Evolutionary conservation across 495 filamentous ascomycete species (phyloP), one percentile per base, ranked within the genome.

Genomic region (Umbilicaria muhlenbergii): DNA sequence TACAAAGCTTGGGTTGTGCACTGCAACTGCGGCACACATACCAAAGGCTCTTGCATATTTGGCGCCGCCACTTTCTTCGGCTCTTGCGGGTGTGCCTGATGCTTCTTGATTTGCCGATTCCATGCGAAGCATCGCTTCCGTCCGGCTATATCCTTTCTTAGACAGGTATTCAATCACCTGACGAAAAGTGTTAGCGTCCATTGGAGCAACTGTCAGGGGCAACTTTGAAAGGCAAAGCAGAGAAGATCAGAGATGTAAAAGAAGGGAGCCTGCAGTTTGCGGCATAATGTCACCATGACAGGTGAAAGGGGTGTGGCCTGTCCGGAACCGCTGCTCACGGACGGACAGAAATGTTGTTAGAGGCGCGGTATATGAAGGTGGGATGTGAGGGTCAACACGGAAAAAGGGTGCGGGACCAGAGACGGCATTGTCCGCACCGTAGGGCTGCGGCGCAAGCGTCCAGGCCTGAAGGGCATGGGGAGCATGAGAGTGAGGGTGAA

Each of bases 131-230:
- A 86, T 87, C 12, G 89, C 84, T 56, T 98, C 91, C 1, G 91
- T 96, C 17, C 81, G 77, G 38, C 73, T 84, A 58, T 95, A 98
- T 1, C 91, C 91, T 55, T 95, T 95, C 62, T 98, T 98, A 39
- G 81, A 75, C 11, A 98, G 66, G 58, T 98, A 98, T 51, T 98
- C 91, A 16, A 94, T 91, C 31, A 98, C 87, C 87, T 92, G 50
- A 19, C 8, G 33, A 35, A 43, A 24, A 11, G 14, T 11, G 33
- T 55, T 34, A 55, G 52, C 42, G 17, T 31, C 14, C 14, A 35
- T n/a, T 31, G 15, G n/a, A 32, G 19, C 34, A 18, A 32, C 14
- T 45, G 14, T 11, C 8, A 15, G 32, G 12, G 15, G 12, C 8
- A 28, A 21, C 19, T 2, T 2, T 21, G 2, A 14, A 42, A 44